These are phyloP conservation scores for Funneliformis geosporum DNA, from an alignment of 192 early-diverging fungal genomes.

Conservation along the genomic window DNA sequence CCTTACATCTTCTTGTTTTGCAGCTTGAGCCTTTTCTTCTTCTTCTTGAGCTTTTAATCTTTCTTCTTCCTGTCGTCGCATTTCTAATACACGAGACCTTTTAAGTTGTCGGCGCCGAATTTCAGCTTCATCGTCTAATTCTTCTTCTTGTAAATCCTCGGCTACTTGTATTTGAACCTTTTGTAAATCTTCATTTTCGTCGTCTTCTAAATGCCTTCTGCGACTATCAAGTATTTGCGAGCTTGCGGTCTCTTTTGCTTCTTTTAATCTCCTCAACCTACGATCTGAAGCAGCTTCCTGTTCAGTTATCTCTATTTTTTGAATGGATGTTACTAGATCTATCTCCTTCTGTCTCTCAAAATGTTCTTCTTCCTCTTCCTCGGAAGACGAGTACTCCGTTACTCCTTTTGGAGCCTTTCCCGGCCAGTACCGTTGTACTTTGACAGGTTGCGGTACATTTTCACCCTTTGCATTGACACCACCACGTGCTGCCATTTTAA, in stretches of 20 bases:
- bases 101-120: conserved; percentile 10
- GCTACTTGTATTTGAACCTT: conserved; percentile 37
- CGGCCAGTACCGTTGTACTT: conserved; percentile 60
- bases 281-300: conserved; percentile 44
- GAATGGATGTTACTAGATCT: conserved; percentile 45
- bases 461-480: conserved; percentile 37
- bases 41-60: conserved; percentile 28
- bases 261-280: conserved; percentile 49
- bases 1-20: not conserved
- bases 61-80: conserved; percentile 40
- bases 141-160: conserved; percentile 27
- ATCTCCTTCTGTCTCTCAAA: conserved; percentile 31
- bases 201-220: conserved; percentile 49
- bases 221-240: conserved; percentile 31
- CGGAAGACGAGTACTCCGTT: conserved; percentile 54
- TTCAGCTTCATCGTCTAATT: conserved; percentile 48
- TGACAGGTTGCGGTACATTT: conserved; percentile 41
- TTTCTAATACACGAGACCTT: conserved; percentile 31
- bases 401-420: conserved; percentile 59
- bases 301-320: conserved; percentile 51
- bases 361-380: conserved; percentile 52
- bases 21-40: conserved; percentile 10
- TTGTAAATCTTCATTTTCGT: conserved; percentile 46
- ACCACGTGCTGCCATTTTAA: conserved; percentile 29
- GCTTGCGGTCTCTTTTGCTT: conserved; percentile 32